These are phyloP conservation scores for Lantana camara DNA, from an alignment of 257 asterid genomes.

Conservation along the genomic window DNA sequence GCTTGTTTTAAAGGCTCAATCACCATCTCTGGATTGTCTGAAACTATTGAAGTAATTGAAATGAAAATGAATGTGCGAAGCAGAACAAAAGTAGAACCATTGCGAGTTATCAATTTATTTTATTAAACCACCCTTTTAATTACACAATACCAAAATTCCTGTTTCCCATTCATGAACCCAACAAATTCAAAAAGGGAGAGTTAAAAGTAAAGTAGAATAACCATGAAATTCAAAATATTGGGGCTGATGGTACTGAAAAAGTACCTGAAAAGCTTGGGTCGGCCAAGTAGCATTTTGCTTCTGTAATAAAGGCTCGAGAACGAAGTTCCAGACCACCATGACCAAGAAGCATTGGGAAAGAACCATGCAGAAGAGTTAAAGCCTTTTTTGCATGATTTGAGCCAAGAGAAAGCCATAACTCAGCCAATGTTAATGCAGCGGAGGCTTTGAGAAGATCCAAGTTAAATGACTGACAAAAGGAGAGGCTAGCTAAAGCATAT, in stretches of 20 bases:
- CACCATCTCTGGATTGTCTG: slow-evolving; percentile 66
- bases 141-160: neutral
- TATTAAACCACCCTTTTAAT: neutral
- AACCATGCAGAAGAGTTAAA: slow-evolving; percentile 73
- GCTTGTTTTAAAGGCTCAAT: slow-evolving; percentile 85
- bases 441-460: slow-evolving; percentile 96
- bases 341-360: slow-evolving; percentile 89
- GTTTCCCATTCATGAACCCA: slow-evolving; percentile 7
- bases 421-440: slow-evolving; percentile 81
- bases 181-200: neutral
- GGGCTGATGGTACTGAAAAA: slow-evolving; percentile 14
- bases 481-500: slow-evolving; percentile 93
- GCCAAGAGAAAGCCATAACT: slow-evolving; percentile 94
- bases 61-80: slow-evolving; percentile 10
- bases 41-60: slow-evolving; percentile 46
- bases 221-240: slow-evolving; percentile 7
- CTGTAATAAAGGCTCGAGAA: slow-evolving; percentile 77
- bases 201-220: neutral
- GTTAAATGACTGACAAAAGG: slow-evolving; percentile 91
- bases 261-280: slow-evolving; percentile 83
- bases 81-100: slow-evolving; percentile 1
- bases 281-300: slow-evolving; percentile 87
- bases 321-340: slow-evolving; percentile 97
- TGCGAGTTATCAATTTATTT: neutral
- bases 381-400: slow-evolving; percentile 83